These are phyloP conservation scores for Trichoderma semiorbis DNA, from an alignment of 2,329 filamentous ascomycete genomes.

Conservation along the genomic window DNA sequence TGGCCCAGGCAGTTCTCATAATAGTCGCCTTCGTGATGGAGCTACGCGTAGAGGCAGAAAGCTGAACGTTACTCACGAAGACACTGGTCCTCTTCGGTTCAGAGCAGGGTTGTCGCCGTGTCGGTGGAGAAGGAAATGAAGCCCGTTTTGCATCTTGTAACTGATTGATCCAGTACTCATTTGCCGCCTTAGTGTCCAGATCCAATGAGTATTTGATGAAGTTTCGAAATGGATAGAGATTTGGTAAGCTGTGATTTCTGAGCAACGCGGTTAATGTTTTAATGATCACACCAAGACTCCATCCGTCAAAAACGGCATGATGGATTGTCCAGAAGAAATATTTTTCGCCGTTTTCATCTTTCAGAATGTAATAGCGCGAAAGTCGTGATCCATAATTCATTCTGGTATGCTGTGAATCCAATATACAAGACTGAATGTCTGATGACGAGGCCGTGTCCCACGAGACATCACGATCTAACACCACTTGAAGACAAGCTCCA, in stretches of 20 bases:
- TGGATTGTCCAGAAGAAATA: slow-evolving; percentile 13
- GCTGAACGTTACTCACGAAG: not conserved
- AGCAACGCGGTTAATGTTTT: not conserved
- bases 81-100: not conserved
- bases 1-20: slow-evolving; percentile 11
- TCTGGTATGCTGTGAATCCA: not conserved
- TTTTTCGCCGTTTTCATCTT: not conserved
- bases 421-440: not conserved
- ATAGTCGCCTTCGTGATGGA: slow-evolving; percentile 8
- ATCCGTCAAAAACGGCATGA: slow-evolving; percentile 6
- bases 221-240: not conserved
- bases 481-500: slow-evolving; percentile 14
- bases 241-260: not conserved
- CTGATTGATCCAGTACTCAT: slow-evolving; percentile 1
- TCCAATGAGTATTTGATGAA: slow-evolving; percentile 15
- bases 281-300: not conserved
- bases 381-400: not conserved
- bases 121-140: not conserved
- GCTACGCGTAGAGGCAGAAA: not conserved
- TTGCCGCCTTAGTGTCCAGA: not conserved
- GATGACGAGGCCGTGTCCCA: not conserved
- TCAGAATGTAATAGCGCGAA: not conserved
- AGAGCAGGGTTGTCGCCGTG: not conserved
- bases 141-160: not conserved
- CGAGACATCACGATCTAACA: slow-evolving; percentile 16